Base-by-base conservation (phyloP, 1,284 basidiomycete species). In the Athelia psychrophila region DNA sequence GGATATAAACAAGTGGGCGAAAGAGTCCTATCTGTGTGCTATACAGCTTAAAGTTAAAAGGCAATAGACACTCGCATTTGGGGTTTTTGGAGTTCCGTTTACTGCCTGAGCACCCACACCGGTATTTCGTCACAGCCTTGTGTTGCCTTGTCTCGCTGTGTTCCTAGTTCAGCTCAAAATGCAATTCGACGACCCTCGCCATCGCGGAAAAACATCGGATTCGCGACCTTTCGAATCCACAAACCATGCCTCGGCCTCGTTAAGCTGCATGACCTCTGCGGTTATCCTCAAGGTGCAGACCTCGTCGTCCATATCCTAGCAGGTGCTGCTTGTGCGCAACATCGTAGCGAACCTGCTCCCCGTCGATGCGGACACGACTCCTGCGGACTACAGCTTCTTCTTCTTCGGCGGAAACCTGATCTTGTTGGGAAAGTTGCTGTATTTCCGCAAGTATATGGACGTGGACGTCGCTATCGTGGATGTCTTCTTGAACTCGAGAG, bases 371-470 rank as follows among this genome's bases (percentile, higher is more conserved):
- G 56, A 57, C 8, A 60, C 64, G 44, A 69, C 77, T 46, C 64
- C 61, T 2, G 57, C 62, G 44, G 66, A 70, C 35, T 72, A 72
- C 8, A 75, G 77, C 58, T 72, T 78, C 61, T 76, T 78, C 61
- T 58, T 77, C 0, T 61, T 78, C 27, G 76, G 76, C 35, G 76
- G 76, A 16, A 76, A 71, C 57, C 76, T 74, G 1, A 60, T 77
- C 5, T 65, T 77, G 12, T 65, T 77, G 3, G 76, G 76, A 12
- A 71, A 76, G 45, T 67, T 78, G 16, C 65, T 71, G 5, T 66
- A 76, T 53, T 60, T 65, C 44, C n/a, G 65, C 76, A 47, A 69
- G 75, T 15, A 71, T 73, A 53, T 68, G 66, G 59, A 69, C 68
- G 65, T 64, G n/a, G n/a, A n/a, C n/a, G n/a, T n/a, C n/a, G n/a